Base-by-base conservation (phyloP, 768 basidiomycete species). In the Boletus fagicola region DNA sequence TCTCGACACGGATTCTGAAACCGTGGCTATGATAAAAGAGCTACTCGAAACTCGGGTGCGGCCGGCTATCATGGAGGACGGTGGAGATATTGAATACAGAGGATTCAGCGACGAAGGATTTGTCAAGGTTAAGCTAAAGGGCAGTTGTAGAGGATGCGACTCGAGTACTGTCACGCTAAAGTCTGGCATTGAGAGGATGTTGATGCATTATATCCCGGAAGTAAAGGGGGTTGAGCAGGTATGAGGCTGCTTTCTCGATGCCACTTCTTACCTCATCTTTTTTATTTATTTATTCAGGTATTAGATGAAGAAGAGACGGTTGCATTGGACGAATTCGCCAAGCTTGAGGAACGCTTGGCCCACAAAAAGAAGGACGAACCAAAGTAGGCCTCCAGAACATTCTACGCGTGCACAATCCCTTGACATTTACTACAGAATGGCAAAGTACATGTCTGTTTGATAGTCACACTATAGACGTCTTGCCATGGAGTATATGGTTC, bases 21-120 rank as follows among this genome's bases (percentile, higher is more conserved):
- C 93, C 4, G 93, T 99, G 4, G 97, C 93, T 9, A 99, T 98
- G 96, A 94, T 99, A 65, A 99, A 99, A 72, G 97, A 99, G 70
- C 71, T 98, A 39, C 77, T 99, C 49, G 96, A 98, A 69, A 98
- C 95, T 3, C 78, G 97, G 15, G 94, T 99, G 18, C 78, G 97
- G 53, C 97, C 97, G 6, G 92, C 94, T 5, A 98, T 99, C 58
- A 95, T 95, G 91, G 97, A 98, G 72, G 96, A 99, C 55, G 97
- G 97, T 0, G 97, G 97, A 2, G 97, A 98, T 70, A 94, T 99
- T 56, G 96, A 98, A 74, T 99, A 91, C 71, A 83, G 88, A 36
- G 94, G 92, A 4, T 96, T 98, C 66, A 81, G 83, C 49, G 92
- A 96, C 62, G 84, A 84, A 22, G 91, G 90, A 3, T 66, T 90